Evolutionary conservation across 768 basidiomycete species (phyloP).

Genomic region (Leucogyrophana mollusca): DNA sequence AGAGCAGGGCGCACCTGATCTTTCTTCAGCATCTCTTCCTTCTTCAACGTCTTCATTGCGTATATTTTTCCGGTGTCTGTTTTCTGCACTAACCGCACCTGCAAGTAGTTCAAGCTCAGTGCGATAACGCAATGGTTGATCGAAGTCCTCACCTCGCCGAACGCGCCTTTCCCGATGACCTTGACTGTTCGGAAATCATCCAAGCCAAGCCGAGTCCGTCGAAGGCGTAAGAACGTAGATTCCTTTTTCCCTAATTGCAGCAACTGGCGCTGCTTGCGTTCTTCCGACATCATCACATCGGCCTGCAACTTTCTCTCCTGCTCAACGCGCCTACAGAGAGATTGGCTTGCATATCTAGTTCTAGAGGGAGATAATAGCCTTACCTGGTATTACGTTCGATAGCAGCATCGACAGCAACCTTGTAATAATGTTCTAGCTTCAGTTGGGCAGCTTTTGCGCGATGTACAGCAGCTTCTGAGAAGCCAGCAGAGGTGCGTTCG

Average conservation of each 20-base stretch:
- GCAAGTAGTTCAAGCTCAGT: neutral
- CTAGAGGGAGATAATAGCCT: conserved; percentile 6
- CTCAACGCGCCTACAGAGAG: conserved; percentile 69
- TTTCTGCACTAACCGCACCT: conserved; percentile 94
- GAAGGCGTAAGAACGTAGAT: conserved; percentile 82
- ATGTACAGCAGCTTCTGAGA: conserved; percentile 79
- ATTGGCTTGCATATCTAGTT: conserved; percentile 1
- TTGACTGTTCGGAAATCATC: conserved; percentile 96
- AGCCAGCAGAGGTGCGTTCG: conserved; percentile 71
- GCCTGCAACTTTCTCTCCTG: conserved; percentile 76
- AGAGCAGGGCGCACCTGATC: conserved; percentile 69
- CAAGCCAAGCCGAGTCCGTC: conserved; percentile 86
- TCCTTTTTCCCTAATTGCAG: conserved; percentile 85
- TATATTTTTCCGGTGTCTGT: conserved; percentile 97
- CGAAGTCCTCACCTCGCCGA: conserved; percentile 75
- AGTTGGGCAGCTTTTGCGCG: conserved; percentile 90
- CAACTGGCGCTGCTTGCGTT: conserved; percentile 83
- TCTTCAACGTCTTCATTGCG: conserved; percentile 97
- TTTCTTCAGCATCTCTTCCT: conserved; percentile 99
- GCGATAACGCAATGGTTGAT: neutral
- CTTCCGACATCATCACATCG: conserved; percentile 72
- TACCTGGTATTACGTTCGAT: conserved; percentile 93
- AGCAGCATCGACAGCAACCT: conserved; percentile 92
- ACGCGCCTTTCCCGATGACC: conserved; percentile 98
- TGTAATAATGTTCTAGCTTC: conserved; percentile 96